These are phyloP conservation scores for Scutellaria barbata DNA, from an alignment of 257 asterid genomes.

Conservation along the genomic window DNA sequence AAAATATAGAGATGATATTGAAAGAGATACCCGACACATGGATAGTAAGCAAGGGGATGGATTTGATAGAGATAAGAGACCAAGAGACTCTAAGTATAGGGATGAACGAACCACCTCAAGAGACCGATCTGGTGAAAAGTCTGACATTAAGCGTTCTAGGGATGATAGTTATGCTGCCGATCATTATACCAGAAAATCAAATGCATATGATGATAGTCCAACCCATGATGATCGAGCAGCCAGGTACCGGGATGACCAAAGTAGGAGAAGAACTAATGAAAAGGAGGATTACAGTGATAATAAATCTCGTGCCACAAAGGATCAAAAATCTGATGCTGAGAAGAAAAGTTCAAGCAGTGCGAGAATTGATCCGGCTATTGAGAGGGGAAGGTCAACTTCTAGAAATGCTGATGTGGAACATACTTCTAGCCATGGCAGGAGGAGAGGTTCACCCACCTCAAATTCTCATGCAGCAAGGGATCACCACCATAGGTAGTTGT, in stretches of 20 bases:
- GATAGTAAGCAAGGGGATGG: slow-evolving; percentile 71
- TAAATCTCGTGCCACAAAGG: slow-evolving; percentile 71
- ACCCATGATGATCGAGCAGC: slow-evolving; percentile 65
- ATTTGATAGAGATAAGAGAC: slow-evolving; percentile 70
- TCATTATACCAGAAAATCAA: slow-evolving; percentile 61
- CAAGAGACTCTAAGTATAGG: slow-evolving; percentile 64
- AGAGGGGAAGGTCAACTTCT: slow-evolving; percentile 73
- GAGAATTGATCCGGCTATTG: slow-evolving; percentile 54
- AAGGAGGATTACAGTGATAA: slow-evolving; percentile 70
- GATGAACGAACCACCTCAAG: slow-evolving; percentile 58
- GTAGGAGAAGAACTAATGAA: slow-evolving; percentile 67
- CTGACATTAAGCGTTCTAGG: slow-evolving; percentile 63
- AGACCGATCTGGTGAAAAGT: slow-evolving; percentile 72
- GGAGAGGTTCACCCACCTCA: slow-evolving; percentile 79
- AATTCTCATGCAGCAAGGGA: slow-evolving; percentile 70
- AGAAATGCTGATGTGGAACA: slow-evolving; percentile 66
- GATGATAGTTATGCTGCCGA: slow-evolving; percentile 70
- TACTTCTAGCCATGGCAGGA: slow-evolving; percentile 60
- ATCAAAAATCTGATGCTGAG: slow-evolving; percentile 67
- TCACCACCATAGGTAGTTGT: slow-evolving; percentile 65
- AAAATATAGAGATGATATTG: slow-evolving; percentile 66
- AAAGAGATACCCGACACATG: slow-evolving; percentile 54
- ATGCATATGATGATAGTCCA: slow-evolving; percentile 66
- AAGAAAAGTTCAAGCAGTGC: slow-evolving; percentile 58
- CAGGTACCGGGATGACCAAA: slow-evolving; percentile 75